Evolutionary conservation across 441 rosid genomes (phyloP), one percentile per base, ranked within the genome.

Genomic region (Croton setiger): DNA sequence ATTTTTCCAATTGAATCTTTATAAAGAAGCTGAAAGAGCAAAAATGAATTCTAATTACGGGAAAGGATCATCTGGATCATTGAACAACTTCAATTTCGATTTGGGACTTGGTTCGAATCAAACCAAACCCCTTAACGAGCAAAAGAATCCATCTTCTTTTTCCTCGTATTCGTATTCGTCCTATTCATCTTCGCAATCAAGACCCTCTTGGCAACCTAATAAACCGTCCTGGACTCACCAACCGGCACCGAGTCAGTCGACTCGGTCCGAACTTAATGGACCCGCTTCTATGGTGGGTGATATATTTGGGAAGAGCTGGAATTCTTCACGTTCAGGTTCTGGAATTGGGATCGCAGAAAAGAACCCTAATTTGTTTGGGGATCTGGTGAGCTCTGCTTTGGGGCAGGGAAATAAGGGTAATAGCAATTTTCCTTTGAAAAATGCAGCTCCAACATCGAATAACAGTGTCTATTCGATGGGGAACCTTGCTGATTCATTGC

Each of bases 151-250:
- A 54, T 66, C 82, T 6, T 75, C 83, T 21, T 72, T 60, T 11
- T 82, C 72, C 66, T 74, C 87, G 23, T 27, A 27, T 27, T 80
- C 88, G 23, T 71, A 66, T 21, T 80, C 83, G 56, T 79, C 85
- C 9, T 66, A 88, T 12, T 39, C 85, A 47, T 47, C 81, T 45
- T 48, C 89, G 49, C 97, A 85, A 74, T 68, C 92, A 13, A 88
- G 81, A 66, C 88, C 96, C 6, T 51, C 88, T 36, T 82, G 89
- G 90, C 93, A 89, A 75, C 88, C 95, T 33, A 84, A 74, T 65
- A 89, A 84, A 75, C 88, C 94, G 39, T 78, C 96, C 0, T 91
- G 98, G 98, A 87, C 95, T 14, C 98, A 91, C 76, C 93, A 87
- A 47, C 90, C 95, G 3, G 87, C 90, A 9, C 84, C 86, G 10